A percentile compares a stretch with the other conserved stretches of the same genome.
Conservation (phyloP, 2,329 filamentous ascomycete species). For the Aureobasidium vineae region DNA sequence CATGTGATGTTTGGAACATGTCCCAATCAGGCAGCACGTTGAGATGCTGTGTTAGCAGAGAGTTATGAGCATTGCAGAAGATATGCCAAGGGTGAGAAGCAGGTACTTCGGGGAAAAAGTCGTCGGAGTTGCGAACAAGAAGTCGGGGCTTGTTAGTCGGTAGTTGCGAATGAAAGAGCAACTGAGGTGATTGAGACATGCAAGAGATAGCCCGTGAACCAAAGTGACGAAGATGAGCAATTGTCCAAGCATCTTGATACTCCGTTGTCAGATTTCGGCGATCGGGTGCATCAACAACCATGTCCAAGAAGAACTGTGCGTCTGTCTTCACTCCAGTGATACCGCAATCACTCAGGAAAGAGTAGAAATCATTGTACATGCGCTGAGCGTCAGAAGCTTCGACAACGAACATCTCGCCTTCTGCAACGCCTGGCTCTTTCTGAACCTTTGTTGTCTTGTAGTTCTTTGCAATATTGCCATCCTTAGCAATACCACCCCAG, state of each 20-base stretch:
- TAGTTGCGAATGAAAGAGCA: constrained; percentile 80
- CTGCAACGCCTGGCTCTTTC: constrained; percentile 56
- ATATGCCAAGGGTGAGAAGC: constrained; percentile 91
- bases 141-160: constrained; percentile 71
- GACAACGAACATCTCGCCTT: constrained; percentile 69
- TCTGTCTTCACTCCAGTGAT: constrained; percentile 92
- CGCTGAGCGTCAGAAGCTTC: constrained; percentile 68
- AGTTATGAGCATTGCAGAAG: constrained; percentile 90
- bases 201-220: constrained; percentile 78
- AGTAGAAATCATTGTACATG: constrained; percentile 91
- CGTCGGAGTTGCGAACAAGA: constrained; percentile 79
- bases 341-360: constrained; percentile 69
- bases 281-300: constrained; percentile 64
- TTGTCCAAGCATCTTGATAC: constrained; percentile 85
- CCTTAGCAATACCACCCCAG: constrained; percentile 82
- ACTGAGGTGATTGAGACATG: constrained; percentile 88
- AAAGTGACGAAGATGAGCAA: constrained; percentile 75
- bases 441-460: constrained; percentile 70
- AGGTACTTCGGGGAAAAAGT: constrained; percentile 84
- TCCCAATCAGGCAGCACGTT: constrained; percentile 86
- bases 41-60: constrained; percentile 75
- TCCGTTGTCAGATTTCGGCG: constrained; percentile 69
- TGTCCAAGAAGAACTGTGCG: constrained; percentile 84
- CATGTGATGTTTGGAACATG: constrained; percentile 67
- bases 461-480: constrained; percentile 68